phyloP scores from a whole-genome alignment of 2,329 filamentous ascomycete species.

The Hypoxylon sp. region DNA sequence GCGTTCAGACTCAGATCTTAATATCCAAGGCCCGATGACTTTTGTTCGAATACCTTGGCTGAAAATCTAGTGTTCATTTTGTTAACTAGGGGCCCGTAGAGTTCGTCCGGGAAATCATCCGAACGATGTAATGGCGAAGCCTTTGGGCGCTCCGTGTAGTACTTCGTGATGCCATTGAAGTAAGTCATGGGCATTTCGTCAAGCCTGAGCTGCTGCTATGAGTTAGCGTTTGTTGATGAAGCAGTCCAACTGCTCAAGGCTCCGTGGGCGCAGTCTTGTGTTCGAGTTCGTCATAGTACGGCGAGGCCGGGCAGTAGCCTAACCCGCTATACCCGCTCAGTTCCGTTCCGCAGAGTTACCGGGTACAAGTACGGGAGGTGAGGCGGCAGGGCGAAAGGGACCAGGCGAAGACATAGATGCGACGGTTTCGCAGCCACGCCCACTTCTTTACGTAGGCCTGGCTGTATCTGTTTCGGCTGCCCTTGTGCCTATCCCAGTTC shows the following conservation, averaged over 20 bases:
- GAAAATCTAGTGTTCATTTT: not conserved
- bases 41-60: too few species aligned
- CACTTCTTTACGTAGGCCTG: too few species aligned
- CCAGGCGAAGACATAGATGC: not conserved
- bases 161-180: not conserved
- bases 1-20: not conserved
- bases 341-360: not conserved
- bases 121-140: not conserved
- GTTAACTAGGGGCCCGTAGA: not conserved
- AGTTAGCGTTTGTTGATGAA: not conserved
- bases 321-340: not conserved
- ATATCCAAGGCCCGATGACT: too few species aligned
- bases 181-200: not conserved
- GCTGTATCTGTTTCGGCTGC: too few species aligned
- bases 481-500: not conserved
- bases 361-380: not conserved
- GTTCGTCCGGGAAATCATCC: not conserved
- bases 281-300: not conserved
- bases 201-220: not conserved
- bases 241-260: not conserved
- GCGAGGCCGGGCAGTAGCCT: not conserved
- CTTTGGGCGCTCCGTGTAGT: not conserved
- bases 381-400: not conserved
- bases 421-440: too few species aligned
- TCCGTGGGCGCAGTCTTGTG: not conserved